These are phyloP conservation scores for Candida tammaniensis DNA, from an alignment of 805 yeast species.

Conservation along the genomic window DNA sequence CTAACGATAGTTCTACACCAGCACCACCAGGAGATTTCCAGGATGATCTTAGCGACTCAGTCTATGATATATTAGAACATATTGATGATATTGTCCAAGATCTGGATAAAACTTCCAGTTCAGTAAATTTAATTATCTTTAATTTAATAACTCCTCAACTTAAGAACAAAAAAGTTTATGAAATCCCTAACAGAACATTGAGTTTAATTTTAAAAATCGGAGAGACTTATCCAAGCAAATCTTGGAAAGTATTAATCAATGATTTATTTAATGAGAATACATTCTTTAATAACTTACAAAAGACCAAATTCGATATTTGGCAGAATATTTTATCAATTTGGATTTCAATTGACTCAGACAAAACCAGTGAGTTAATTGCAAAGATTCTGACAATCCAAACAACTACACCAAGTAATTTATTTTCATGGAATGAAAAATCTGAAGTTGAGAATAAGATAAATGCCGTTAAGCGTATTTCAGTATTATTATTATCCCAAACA, in stretches of 20 bases:
- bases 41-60: constrained; percentile 44
- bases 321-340: constrained; percentile 54
- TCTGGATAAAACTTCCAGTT: constrained; percentile 54
- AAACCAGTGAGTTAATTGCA: constrained; percentile 27
- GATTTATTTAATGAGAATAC: constrained; percentile 64
- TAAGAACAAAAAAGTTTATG: constrained; percentile 40
- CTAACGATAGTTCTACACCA: constrained; percentile 6
- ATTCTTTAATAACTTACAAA: constrained; percentile 44
- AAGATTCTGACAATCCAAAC: constrained; percentile 5
- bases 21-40: constrained; percentile 20
- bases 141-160: constrained; percentile 52
- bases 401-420: constrained; percentile 43
- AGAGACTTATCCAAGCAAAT: constrained; percentile 37
- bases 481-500: constrained; percentile 60
- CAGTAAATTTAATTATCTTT: constrained; percentile 51
- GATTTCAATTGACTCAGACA: constrained; percentile 63
- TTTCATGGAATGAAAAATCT: constrained; percentile 67
- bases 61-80: constrained; percentile 28
- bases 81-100: constrained; percentile 50
- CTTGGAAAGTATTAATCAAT: constrained; percentile 62
- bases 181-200: constrained; percentile 40
- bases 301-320: constrained; percentile 44
- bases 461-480: constrained; percentile 61
- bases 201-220: constrained; percentile 42
- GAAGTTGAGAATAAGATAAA: constrained; percentile 53